These are phyloP conservation scores for Pythium periplocum DNA, from an alignment of 352 stramenopile species.

Conservation along the genomic window DNA sequence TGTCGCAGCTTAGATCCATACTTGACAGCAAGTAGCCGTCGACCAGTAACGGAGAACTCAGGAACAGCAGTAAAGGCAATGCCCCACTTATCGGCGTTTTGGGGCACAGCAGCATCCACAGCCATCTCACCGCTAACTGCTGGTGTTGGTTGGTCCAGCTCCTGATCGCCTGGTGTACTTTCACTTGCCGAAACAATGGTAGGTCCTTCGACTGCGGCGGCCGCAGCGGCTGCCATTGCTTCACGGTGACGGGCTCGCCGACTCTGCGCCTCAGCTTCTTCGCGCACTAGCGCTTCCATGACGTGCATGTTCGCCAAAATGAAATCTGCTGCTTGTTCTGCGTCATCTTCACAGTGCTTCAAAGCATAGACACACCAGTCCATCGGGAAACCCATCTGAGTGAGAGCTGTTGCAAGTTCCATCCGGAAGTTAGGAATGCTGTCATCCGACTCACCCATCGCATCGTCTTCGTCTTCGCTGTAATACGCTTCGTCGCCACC, in stretches of 20 bases:
- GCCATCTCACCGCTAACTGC: not conserved
- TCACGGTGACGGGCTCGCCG: slow-evolving; percentile 48
- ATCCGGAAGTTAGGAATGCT: slow-evolving; percentile 81
- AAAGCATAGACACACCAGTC: slow-evolving; percentile 85
- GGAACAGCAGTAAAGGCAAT: slow-evolving; percentile 80
- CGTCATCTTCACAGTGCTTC: slow-evolving; percentile 78
- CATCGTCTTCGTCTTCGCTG: slow-evolving; percentile 78
- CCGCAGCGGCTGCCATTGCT: slow-evolving; percentile 9
- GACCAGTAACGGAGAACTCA: slow-evolving; percentile 77
- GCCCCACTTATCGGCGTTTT: slow-evolving; percentile 72
- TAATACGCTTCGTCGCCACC: slow-evolving; percentile 72
- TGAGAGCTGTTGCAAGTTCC: slow-evolving; percentile 71
- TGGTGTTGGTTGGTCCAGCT: not conserved
- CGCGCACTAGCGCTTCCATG: slow-evolving; percentile 72
- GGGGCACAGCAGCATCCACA: slow-evolving; percentile 7
- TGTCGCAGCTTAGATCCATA: slow-evolving; percentile 55
- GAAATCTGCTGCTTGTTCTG: slow-evolving; percentile 75
- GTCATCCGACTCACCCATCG: slow-evolving; percentile 35
- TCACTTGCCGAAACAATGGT: not conserved
- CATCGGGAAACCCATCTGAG: slow-evolving; percentile 85
- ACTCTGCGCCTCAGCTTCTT: slow-evolving; percentile 55
- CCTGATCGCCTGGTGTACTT: not conserved
- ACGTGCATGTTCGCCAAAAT: slow-evolving; percentile 83
- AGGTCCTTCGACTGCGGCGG: slow-evolving; percentile 17
- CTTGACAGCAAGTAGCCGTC: slow-evolving; percentile 65